Evolutionary conservation across 129 eudicot genomes (phyloP).

Genomic region (Chrysanthemum makinoi): DNA sequence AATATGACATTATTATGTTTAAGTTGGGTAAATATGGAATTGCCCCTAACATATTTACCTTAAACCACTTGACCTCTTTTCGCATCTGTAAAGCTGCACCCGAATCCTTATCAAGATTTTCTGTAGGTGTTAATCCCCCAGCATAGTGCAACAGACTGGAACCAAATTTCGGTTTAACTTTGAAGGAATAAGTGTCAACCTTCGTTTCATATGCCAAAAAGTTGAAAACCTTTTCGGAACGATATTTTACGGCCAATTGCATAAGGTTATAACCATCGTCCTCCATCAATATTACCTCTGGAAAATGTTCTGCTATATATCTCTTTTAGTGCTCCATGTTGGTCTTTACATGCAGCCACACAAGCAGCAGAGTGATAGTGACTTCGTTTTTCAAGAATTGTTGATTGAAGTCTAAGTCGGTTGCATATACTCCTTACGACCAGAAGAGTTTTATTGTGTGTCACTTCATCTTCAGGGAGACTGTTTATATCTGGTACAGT

Average conservation of each 20-base stretch:
- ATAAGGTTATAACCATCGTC: background rate
- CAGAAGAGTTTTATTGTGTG: background rate
- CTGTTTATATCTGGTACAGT: too few relatives aligned
- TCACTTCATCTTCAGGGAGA: background rate
- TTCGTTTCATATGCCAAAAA: background rate
- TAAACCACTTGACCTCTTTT: too few relatives aligned
- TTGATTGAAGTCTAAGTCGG: background rate
- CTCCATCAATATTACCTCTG: background rate
- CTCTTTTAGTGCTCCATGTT: too few relatives aligned
- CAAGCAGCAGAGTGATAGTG: too few relatives aligned
- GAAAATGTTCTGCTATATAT: too few relatives aligned
- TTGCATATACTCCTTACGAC: background rate
- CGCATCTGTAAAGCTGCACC: too few relatives aligned
- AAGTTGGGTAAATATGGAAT: too few relatives aligned
- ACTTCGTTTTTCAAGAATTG: too few relatives aligned
- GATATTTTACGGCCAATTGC: constrained; percentile 12
- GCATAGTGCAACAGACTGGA: background rate
- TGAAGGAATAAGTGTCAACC: background rate
- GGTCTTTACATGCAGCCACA: background rate
- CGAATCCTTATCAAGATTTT: too few relatives aligned
- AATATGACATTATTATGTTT: too few relatives aligned
- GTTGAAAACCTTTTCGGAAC: constrained; percentile 16
- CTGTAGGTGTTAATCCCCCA: too few relatives aligned
- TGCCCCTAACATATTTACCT: background rate
- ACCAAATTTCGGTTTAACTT: background rate